phyloP scores from a whole-genome alignment of 129 eudicot genomes.

The Pseudognaphalium luteoalbum region DNA sequence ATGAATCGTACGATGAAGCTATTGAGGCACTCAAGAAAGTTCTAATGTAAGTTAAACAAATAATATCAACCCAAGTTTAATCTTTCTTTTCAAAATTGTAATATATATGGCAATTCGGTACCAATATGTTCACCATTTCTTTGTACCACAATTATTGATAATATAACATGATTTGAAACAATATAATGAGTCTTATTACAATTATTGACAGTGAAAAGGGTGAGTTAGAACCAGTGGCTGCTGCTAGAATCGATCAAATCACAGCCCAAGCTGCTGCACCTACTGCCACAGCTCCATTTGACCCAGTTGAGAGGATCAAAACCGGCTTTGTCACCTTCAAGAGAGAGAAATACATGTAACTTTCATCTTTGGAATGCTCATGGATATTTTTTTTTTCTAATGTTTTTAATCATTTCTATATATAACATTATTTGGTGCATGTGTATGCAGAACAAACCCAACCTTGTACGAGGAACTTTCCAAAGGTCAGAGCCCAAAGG shows the following conservation, averaged over 20 bases:
- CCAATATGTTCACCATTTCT: too few species aligned
- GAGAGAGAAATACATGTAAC: slow-evolving; percentile 79
- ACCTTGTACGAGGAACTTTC: slow-evolving; percentile 74
- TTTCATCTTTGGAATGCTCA: neutral
- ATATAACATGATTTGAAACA: slow-evolving; percentile 1
- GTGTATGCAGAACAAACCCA: slow-evolving; percentile 71
- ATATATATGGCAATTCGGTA: too few species aligned
- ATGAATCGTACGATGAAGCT: slow-evolving; percentile 72
- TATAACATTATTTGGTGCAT: slow-evolving; percentile 18
- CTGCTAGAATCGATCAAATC: slow-evolving; percentile 66
- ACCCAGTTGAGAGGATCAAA: slow-evolving; percentile 75
- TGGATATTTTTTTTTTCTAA: neutral
- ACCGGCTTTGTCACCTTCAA: slow-evolving; percentile 76
- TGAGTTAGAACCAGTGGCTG: slow-evolving; percentile 76
- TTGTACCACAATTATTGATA: neutral
- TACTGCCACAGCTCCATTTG: slow-evolving; percentile 34
- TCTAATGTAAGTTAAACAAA: slow-evolving; percentile 51
- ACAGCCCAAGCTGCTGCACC: slow-evolving; percentile 63
- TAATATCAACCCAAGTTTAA: neutral
- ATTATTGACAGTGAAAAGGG: slow-evolving; percentile 62
- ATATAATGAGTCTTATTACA: neutral
- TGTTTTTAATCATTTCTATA: neutral
- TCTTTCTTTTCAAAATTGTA: too few species aligned
- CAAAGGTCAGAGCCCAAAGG: slow-evolving; percentile 97
- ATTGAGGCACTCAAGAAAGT: slow-evolving; percentile 76